Percentiles rank a stretch among this genome's conserved stretches.
Evolutionary conservation across 495 filamentous ascomycete species (phyloP).

Genomic region (Daldinia bambusicola): DNA sequence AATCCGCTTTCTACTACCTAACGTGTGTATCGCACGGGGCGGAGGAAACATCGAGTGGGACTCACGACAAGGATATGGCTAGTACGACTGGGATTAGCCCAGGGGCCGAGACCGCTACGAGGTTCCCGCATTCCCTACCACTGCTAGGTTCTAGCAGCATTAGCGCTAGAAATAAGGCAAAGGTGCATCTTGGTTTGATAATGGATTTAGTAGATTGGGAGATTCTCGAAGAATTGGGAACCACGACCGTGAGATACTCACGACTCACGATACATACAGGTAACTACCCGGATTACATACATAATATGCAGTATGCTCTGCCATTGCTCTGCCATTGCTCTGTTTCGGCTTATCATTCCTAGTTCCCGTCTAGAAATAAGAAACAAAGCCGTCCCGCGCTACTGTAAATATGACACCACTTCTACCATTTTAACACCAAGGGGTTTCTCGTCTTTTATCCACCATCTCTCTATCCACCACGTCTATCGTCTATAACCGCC

Average conservation of each 20-base stretch:
- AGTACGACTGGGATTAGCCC: slow-evolving; percentile 17
- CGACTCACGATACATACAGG: background rate
- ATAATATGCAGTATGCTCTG: background rate
- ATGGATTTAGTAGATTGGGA: slow-evolving; percentile 14
- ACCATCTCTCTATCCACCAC: background rate
- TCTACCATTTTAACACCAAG: slow-evolving; percentile 13
- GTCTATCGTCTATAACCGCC: background rate
- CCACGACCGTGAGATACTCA: background rate
- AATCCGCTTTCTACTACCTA: background rate
- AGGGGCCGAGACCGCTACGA: slow-evolving; percentile 36
- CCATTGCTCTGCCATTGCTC: background rate
- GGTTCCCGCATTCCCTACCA: background rate
- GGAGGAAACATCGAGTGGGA: background rate
- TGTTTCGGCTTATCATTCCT: slow-evolving; percentile 21
- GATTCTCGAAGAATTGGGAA: slow-evolving; percentile 11
- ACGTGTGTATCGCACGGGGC: background rate
- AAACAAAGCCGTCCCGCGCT: slow-evolving; percentile 22
- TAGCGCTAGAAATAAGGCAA: slow-evolving; percentile 9
- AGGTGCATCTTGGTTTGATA: slow-evolving; percentile 19
- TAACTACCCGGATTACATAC: background rate
- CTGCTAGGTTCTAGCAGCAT: background rate
- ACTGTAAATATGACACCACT: slow-evolving; percentile 28
- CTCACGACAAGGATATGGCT: background rate
- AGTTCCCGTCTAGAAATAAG: slow-evolving; percentile 28
- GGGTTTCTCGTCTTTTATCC: slow-evolving; percentile 9